Percentiles rank a stretch among this genome's conserved stretches.
Conservation (phyloP, 192 early-diverging fungal species). For the Coemansia sp. region DNA sequence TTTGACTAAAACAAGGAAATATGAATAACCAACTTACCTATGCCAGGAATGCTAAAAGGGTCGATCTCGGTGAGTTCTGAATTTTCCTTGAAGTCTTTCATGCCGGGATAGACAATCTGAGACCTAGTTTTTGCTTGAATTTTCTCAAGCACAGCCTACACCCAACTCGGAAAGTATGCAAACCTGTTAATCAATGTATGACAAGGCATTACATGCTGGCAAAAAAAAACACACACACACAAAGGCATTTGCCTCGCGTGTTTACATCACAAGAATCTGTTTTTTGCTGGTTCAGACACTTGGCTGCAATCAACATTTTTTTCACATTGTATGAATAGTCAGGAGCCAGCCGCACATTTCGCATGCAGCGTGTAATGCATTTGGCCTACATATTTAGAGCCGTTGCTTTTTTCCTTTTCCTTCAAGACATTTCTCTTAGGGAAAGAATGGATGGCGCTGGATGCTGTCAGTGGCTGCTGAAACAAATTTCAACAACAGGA, state of each 20-base stretch:
- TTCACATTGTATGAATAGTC: neutral
- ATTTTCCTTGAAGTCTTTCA: conserved; percentile 65
- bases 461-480: conserved; percentile 5
- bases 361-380: neutral
- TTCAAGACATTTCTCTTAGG: neutral
- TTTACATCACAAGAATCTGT: neutral
- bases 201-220: conserved; percentile 7
- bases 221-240: conserved; percentile 1
- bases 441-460: neutral
- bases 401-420: neutral
- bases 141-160: conserved; percentile 79
- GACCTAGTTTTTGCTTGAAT: conserved; percentile 73
- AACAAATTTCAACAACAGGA: conserved; percentile 6
- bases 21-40: conserved; percentile 47
- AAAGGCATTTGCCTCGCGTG: conserved; percentile 4
- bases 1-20: neutral
- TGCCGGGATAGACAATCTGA: conserved; percentile 77
- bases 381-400: neutral
- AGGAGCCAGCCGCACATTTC: neutral
- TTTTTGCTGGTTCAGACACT: neutral
- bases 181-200: conserved; percentile 5
- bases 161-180: neutral
- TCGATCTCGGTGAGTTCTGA: conserved; percentile 58
- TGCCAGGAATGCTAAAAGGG: conserved; percentile 84
- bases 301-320: neutral